Percentiles rank a stretch among this genome's conserved stretches.
These are phyloP conservation scores for Aspergillus sparsus DNA, from an alignment of 495 filamentous ascomycete genomes.

Conservation along the genomic window DNA sequence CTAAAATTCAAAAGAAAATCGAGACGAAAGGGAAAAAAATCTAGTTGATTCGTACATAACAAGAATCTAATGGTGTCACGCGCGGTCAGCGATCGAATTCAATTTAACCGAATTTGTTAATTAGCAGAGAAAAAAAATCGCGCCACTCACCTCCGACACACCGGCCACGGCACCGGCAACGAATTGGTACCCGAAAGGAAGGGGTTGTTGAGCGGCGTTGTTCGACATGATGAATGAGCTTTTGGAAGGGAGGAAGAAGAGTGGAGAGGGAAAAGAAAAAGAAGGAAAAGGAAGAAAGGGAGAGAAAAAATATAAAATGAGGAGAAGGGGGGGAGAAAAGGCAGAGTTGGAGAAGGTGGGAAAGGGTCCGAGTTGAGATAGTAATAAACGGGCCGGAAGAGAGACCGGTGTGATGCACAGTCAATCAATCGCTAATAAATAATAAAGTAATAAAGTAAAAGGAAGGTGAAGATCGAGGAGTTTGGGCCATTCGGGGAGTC, in stretches of 20 bases:
- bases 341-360: slow-evolving; percentile 14
- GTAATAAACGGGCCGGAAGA: slow-evolving; percentile 15
- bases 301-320: slow-evolving; percentile 19
- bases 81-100: slow-evolving; percentile 12
- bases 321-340: slow-evolving; percentile 11
- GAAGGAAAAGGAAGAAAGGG: slow-evolving; percentile 20
- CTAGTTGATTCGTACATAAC: slow-evolving; percentile 63
- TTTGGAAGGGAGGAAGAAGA: background rate
- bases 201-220: slow-evolving; percentile 58
- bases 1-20: background rate
- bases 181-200: slow-evolving; percentile 86
- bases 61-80: slow-evolving; percentile 62
- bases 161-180: slow-evolving; percentile 86
- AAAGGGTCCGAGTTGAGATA: background rate
- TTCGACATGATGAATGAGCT: slow-evolving; percentile 56
- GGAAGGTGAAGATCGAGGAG: background rate
- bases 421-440: background rate
- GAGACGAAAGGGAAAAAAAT: background rate
- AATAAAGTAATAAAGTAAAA: too few relatives aligned
- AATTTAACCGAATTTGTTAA: slow-evolving; percentile 11
- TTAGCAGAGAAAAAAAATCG: background rate
- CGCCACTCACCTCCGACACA: slow-evolving; percentile 76
- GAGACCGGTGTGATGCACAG: slow-evolving; percentile 8
- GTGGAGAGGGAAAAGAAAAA: slow-evolving; percentile 9
- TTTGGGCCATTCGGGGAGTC: slow-evolving; percentile 4